Base-by-base conservation (phyloP, 768 basidiomycete species). In the Rubroboletus pulcherrimus region DNA sequence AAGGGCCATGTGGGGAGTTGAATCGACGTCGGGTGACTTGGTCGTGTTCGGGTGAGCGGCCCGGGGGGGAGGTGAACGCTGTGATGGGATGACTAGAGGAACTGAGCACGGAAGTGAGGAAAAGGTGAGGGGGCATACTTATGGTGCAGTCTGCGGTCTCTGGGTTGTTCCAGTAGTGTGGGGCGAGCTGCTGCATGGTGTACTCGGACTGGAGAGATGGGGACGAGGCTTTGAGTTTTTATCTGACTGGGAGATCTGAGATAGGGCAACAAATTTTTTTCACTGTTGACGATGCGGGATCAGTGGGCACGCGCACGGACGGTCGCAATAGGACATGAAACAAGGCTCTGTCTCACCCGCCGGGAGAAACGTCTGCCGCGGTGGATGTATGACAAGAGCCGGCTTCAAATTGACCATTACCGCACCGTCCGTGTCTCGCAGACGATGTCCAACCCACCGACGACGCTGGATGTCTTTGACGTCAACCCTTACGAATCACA, bases 101-200 rank as follows among this genome's bases (percentile, higher is more conserved):
- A 4, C 34, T 61, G 55, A 54, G 43, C 29, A 40, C 24, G 30
- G 47, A 29, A 41, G 42, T 7, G 39, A 37, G 39, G 49, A 35
- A 19, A 5, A 21, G 33, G 24, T 35, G 47, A 14, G 38, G 4
- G 3, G 34, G 71, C 81, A 34, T 63, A 90, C 90, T 78, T 54
- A 91, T 78, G 15, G 89, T 89, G 70, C 89, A 92, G 70, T 92
- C 87, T 9, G 89, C 81, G 1, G 84, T 87, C 61, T 88, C 85
- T 55, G 82, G 79, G 59, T 83, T 87, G 64, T 85, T 81, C 89
- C 89, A 90, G 72, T 85, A 89, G 45, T 78, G 73, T 21, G 81
- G 73, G 14, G 87, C 89, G 49, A 21, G 21, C 21, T n/a, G 19
- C 1, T 43, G 24, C 41, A 24, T 42, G 19, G 24, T 8, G 41